These are phyloP conservation scores for Diplodia scrobiculata DNA, from an alignment of 2,329 filamentous ascomycete genomes.

Conservation along the genomic window DNA sequence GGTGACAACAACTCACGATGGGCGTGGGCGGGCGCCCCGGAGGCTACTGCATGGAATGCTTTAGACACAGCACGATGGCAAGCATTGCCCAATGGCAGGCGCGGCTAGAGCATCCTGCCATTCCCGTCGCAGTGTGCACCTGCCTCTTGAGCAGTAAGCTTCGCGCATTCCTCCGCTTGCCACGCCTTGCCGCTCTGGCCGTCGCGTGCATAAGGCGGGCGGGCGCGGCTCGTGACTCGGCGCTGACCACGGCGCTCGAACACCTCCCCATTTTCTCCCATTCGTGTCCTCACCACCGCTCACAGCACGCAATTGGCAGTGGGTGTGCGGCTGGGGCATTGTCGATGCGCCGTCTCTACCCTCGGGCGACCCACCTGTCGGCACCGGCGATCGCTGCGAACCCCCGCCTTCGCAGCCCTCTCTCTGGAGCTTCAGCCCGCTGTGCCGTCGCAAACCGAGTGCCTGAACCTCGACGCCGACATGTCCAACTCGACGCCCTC, in stretches of 20 bases:
- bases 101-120: constrained; percentile 21
- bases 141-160: constrained; percentile 12
- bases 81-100: constrained; percentile 3
- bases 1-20: constrained; percentile 11
- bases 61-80: constrained; percentile 11
- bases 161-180: constrained; percentile 2
- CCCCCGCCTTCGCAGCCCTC: constrained; percentile 25
- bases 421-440: constrained; percentile 17
- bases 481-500: constrained; percentile 27
- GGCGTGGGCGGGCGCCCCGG: not conserved
- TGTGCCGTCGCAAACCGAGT: constrained; percentile 28
- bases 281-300: not conserved
- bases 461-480: constrained; percentile 19
- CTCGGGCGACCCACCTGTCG: constrained; percentile 21
- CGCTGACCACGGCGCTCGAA: constrained; percentile 8
- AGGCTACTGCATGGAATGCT: constrained; percentile 17
- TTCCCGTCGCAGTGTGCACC: constrained; percentile 3
- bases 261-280: not conserved
- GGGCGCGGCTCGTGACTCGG: constrained; percentile 20
- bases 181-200: constrained; percentile 11
- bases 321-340: not conserved
- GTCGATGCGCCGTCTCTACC: constrained; percentile 5
- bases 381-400: constrained; percentile 14
- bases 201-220: constrained; percentile 19
- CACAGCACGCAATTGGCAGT: constrained; percentile 11